These are phyloP conservation scores for Populus deltoides DNA, from an alignment of 345 rosid genomes.

Conservation along the genomic window DNA sequence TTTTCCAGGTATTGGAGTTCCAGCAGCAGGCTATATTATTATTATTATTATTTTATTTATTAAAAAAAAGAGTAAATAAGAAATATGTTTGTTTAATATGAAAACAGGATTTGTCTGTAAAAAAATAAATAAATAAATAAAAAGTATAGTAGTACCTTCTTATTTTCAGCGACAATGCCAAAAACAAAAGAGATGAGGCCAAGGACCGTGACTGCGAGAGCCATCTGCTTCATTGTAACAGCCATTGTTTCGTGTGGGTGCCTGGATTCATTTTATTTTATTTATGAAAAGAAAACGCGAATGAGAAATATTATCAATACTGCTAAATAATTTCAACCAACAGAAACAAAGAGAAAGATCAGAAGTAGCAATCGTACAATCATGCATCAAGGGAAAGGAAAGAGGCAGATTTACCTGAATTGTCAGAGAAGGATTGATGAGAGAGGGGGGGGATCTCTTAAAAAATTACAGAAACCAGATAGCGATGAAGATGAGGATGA, in stretches of 20 bases:
- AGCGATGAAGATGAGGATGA: neutral
- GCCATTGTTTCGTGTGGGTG: conserved; percentile 9
- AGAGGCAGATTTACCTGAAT: no score
- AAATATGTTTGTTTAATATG: no score
- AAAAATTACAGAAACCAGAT: neutral
- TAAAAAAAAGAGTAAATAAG: no score
- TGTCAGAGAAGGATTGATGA: neutral
- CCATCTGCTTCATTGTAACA: conserved; percentile 20
- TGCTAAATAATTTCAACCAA: no score
- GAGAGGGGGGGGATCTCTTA: neutral
- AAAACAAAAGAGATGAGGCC: conserved; percentile 20
- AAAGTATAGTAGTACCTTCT: conserved; percentile 10
- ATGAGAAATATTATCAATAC: neutral
- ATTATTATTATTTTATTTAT: no score
- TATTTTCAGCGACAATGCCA: conserved; percentile 26
- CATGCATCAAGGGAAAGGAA: no score
- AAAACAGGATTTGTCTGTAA: neutral
- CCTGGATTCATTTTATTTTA: no score
- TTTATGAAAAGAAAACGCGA: neutral
- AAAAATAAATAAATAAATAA: neutral
- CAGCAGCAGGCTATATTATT: conserved; percentile 22
- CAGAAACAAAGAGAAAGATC: no score
- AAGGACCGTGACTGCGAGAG: conserved; percentile 3
- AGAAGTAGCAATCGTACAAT: no score
- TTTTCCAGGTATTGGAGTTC: conserved; percentile 1